These are phyloP conservation scores for Handroanthus guayacan DNA, from an alignment of 257 asterid species.

Conservation along the genomic window DNA sequence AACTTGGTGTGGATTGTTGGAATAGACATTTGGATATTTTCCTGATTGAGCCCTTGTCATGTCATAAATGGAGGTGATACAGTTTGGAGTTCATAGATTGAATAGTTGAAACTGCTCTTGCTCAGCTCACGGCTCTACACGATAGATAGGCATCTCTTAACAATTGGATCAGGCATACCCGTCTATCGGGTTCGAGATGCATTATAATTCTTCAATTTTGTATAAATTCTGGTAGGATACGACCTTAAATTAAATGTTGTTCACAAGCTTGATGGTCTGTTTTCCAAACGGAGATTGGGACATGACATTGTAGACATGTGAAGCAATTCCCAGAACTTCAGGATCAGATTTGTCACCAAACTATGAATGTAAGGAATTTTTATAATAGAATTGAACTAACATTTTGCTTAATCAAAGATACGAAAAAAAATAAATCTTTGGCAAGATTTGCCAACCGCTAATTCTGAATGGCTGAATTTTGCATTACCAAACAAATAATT, in stretches of 20 bases:
- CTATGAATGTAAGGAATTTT: not conserved
- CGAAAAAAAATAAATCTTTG: not conserved
- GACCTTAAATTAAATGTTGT: not conserved
- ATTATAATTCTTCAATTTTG: too few species aligned
- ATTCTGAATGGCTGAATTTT: not conserved
- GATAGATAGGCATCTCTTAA: too few species aligned
- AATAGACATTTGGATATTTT: too few species aligned
- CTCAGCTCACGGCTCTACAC: too few species aligned
- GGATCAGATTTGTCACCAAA: not conserved
- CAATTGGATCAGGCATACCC: too few species aligned
- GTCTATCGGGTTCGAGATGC: too few species aligned
- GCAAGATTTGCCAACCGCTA: not conserved
- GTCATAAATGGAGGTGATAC: too few species aligned
- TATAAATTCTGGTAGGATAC: too few species aligned
- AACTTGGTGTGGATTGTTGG: too few species aligned
- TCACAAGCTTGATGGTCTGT: not conserved
- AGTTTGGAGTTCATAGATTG: too few species aligned
- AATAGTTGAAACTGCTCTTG: too few species aligned
- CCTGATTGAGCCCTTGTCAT: too few species aligned
- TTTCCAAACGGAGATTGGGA: not conserved
- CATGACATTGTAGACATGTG: constrained; percentile 23
- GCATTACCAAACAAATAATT: not conserved
- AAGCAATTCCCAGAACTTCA: not conserved
- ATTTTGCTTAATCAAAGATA: not conserved
- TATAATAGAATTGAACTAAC: not conserved